Evolutionary conservation across 306 rosid genomes (phyloP), one percentile per base, ranked within the genome.

Genomic region (Fagus crenata): DNA sequence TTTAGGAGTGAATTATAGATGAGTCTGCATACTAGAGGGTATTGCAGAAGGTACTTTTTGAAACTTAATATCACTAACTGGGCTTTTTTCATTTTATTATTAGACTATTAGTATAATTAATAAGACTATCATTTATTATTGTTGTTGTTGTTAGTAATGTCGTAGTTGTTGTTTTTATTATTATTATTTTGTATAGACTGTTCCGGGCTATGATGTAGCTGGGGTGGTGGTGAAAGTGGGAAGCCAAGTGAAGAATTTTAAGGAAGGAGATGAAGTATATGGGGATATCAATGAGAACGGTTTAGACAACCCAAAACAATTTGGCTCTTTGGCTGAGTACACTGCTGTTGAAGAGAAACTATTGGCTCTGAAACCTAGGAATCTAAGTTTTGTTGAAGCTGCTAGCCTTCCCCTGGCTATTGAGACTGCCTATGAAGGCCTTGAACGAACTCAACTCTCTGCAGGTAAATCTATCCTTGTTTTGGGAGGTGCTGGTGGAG

Each of bases 401-500:
- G 95, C 97, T 77, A 88, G 92, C 81, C 76, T 91, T 77, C 98
- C 98, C 73, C 65, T 84, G 13, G 92, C 93, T 3, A 37, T 85
- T 49, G 89, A 82, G 54, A 87, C 96, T 22, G 96, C 98, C 71
- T 81, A 88, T 71, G 88, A 87, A 81, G 96, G 92, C 4, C 90
- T 93, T 17, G 86, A 91, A 46, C 67, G 80, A n/a, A 72, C 74
- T n/a, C 63, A 40, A 4, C 65, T 91, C 36, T 87, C 91, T 42
- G 74, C 87, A 22, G 97, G 87, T 0, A 69, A 22, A 75, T 88
- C 93, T 4, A 70, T 93, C 39, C 92, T 90, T 71, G 90, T 92
- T 70, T 60, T 92, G 37, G 96, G 96, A 14, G 97, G 96, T 39
- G 92, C 91, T 41, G 96, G 96, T 35, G 96, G 96, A 37, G 90